These are phyloP conservation scores for Lithospermum erythrorhizon DNA, from an alignment of 257 asterid genomes.

Conservation along the genomic window DNA sequence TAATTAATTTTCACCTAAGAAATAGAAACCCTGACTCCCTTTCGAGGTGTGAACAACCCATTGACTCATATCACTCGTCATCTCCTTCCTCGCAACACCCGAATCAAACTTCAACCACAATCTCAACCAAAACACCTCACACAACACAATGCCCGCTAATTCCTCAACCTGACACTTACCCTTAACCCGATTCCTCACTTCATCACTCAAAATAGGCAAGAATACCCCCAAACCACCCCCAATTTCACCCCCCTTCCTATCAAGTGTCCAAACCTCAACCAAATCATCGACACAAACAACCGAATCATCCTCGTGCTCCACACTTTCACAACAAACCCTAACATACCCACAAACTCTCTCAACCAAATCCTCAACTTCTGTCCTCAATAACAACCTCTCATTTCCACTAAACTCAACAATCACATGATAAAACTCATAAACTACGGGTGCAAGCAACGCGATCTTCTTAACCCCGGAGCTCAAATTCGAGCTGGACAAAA, in stretches of 20 bases:
- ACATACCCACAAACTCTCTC: constrained; percentile 37
- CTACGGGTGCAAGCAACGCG: constrained; percentile 66
- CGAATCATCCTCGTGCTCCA: constrained; percentile 21
- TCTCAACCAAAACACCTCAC: constrained; percentile 55
- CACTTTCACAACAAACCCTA: constrained; percentile 28
- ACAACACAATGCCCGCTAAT: constrained; percentile 52
- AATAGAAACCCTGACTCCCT: constrained; percentile 43
- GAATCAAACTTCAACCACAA: constrained; percentile 36
- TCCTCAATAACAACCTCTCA: constrained; percentile 19
- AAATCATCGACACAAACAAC: constrained; percentile 55
- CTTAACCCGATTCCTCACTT: constrained; percentile 22
- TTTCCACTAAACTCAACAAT: constrained; percentile 20
- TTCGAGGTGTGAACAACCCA: constrained; percentile 42
- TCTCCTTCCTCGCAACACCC: constrained; percentile 22
- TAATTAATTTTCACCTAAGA: constrained; percentile 39
- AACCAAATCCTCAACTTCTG: constrained; percentile 38
- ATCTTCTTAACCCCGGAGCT: constrained; percentile 45
- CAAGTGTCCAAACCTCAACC: constrained; percentile 64
- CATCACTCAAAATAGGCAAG: constrained; percentile 47
- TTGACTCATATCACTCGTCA: constrained; percentile 25
- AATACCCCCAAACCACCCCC: constrained; percentile 39
- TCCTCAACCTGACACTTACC: constrained; percentile 25
- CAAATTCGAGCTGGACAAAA: constrained; percentile 45
- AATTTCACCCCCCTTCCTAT: constrained; percentile 31
- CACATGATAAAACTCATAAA: constrained; percentile 39